These are phyloP conservation scores for Phytophthora ramorum DNA, from an alignment of 352 stramenopile genomes.

Conservation along the genomic window DNA sequence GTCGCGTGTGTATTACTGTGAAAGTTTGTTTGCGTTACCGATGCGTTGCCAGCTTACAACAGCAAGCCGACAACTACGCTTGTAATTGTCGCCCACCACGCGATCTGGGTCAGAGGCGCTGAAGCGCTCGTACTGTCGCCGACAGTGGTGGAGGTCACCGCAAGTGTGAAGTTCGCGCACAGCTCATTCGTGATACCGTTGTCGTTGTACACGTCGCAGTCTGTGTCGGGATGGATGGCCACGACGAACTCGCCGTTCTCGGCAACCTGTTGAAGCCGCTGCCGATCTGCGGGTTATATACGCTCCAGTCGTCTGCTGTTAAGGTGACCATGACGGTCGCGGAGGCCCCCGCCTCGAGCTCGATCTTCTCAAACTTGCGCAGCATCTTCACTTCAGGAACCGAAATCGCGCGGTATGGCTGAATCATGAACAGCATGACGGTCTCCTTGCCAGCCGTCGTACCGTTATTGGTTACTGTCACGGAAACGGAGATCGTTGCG, in stretches of 20 bases:
- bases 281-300: slow-evolving; percentile 65
- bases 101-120: slow-evolving; percentile 5
- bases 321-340: slow-evolving; percentile 47
- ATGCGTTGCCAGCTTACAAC: background rate
- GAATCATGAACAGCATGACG: slow-evolving; percentile 79
- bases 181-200: slow-evolving; percentile 37
- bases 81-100: slow-evolving; percentile 14
- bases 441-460: slow-evolving; percentile 66
- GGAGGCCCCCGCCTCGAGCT: slow-evolving; percentile 42
- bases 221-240: slow-evolving; percentile 61
- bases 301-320: slow-evolving; percentile 57
- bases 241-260: slow-evolving; percentile 76
- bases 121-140: slow-evolving; percentile 20
- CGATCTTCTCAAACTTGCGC: slow-evolving; percentile 80
- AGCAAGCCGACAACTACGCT: slow-evolving; percentile 9
- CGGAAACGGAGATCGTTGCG: slow-evolving; percentile 38
- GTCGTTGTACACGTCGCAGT: slow-evolving; percentile 71
- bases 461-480: slow-evolving; percentile 76
- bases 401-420: slow-evolving; percentile 60
- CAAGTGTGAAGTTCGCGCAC: slow-evolving; percentile 51
- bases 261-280: slow-evolving; percentile 57
- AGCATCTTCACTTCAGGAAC: slow-evolving; percentile 84
- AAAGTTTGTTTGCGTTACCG: no score
- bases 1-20: background rate
- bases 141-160: slow-evolving; percentile 14